Conservation (phyloP, 2,329 filamentous ascomycete genomes). For the Pseudogymnoascus sp. region DNA sequence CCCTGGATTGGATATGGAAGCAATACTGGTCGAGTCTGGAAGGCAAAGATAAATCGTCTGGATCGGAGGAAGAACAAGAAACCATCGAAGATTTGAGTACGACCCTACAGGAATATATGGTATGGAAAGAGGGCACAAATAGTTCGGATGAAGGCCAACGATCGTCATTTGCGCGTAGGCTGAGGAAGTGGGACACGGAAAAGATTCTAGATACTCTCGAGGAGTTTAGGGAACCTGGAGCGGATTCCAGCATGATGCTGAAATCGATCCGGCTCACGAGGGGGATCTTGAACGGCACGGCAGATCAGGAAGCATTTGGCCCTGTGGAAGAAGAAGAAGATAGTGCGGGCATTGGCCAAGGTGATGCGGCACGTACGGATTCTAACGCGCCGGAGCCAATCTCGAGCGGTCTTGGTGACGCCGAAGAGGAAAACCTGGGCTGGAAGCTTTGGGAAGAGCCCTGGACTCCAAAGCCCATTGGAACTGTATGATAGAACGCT, state of each 20-base stretch:
- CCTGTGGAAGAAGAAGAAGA: background rate
- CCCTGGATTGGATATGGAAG: slow-evolving; percentile 77
- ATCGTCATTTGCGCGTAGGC: background rate
- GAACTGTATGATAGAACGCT: slow-evolving; percentile 35
- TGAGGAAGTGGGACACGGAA: background rate
- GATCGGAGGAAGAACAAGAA: background rate
- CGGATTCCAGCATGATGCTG: slow-evolving; percentile 17
- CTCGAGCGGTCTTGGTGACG: background rate
- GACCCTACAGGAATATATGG: slow-evolving; percentile 15
- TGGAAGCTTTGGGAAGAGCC: slow-evolving; percentile 45
- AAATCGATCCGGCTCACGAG: slow-evolving; percentile 22
- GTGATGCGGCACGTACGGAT: background rate
- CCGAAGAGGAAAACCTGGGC: slow-evolving; percentile 21
- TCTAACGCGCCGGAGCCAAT: background rate
- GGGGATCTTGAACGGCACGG: slow-evolving; percentile 14
- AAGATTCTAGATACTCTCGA: slow-evolving; percentile 18
- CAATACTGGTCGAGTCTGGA: slow-evolving; percentile 67
- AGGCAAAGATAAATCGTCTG: slow-evolving; percentile 20
- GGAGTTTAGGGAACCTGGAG: slow-evolving; percentile 15
- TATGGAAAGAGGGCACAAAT: background rate
- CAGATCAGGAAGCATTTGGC: background rate
- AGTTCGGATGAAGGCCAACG: background rate
- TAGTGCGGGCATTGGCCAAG: background rate
- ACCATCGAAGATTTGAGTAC: slow-evolving; percentile 13
- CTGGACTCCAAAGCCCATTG: slow-evolving; percentile 53